These are phyloP conservation scores for Penicillium bialowiezense DNA, from an alignment of 495 filamentous ascomycete species.

Conservation along the genomic window DNA sequence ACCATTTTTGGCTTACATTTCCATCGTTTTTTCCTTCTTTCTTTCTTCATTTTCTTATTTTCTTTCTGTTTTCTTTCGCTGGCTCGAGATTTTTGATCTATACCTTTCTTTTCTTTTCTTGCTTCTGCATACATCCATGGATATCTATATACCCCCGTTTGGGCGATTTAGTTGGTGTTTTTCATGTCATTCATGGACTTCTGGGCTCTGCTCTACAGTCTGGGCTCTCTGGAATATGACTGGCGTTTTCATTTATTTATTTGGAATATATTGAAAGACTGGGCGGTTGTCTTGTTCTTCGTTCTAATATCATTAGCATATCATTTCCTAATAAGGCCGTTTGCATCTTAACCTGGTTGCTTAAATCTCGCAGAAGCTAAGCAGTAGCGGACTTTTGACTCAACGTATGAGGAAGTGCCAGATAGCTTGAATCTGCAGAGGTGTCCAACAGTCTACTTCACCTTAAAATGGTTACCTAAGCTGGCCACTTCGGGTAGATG, in stretches of 20 bases:
- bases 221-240: slow-evolving; percentile 1
- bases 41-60: slow-evolving; percentile 8
- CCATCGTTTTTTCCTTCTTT: slow-evolving; percentile 8
- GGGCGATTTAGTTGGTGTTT: slow-evolving; percentile 29
- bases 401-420: neutral
- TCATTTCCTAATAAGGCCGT: neutral
- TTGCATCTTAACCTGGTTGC: neutral
- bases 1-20: slow-evolving; percentile 11
- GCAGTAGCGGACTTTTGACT: neutral
- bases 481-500: slow-evolving; percentile 8
- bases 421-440: neutral
- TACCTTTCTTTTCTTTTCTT: slow-evolving; percentile 13
- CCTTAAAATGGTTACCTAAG: neutral
- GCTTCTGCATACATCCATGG: slow-evolving; percentile 30
- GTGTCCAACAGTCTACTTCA: neutral
- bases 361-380: neutral
- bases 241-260: slow-evolving; percentile 14
- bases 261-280: slow-evolving; percentile 21
- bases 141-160: slow-evolving; percentile 25
- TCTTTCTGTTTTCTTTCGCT: slow-evolving; percentile 7
- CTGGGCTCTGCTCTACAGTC: neutral
- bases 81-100: slow-evolving; percentile 14
- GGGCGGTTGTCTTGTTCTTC: slow-evolving; percentile 1
- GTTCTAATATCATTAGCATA: neutral
- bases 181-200: slow-evolving; percentile 2